Conservation (phyloP, 2,329 filamentous ascomycete genomes). For the Orbilia javanica region DNA sequence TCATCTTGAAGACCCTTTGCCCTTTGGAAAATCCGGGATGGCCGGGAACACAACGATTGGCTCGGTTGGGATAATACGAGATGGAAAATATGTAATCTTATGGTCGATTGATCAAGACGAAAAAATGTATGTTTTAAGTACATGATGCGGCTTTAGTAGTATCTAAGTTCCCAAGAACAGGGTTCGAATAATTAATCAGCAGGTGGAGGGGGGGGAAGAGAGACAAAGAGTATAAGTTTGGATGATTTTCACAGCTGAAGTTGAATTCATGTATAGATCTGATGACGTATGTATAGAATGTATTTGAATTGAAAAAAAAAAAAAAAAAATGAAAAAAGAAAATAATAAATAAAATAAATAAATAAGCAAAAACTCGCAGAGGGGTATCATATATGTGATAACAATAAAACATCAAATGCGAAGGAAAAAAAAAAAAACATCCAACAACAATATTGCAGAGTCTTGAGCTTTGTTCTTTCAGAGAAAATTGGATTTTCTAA, state of each 20-base stretch:
- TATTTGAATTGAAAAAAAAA: constrained; percentile 19
- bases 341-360: constrained; percentile 6
- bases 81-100: background rate
- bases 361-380: constrained; percentile 46
- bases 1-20: background rate
- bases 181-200: constrained; percentile 5
- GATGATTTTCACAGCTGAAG: constrained; percentile 38
- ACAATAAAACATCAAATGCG: constrained; percentile 6
- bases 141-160: background rate
- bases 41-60: background rate
- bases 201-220: background rate
- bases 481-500: constrained; percentile 40
- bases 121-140: constrained; percentile 5
- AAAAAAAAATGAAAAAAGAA: constrained; percentile 4
- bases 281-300: constrained; percentile 16
- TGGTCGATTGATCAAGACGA: background rate
- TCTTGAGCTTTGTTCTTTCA: constrained; percentile 21
- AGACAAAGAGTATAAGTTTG: constrained; percentile 13
- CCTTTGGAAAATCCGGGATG: background rate
- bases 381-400: constrained; percentile 58
- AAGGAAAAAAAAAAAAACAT: constrained; percentile 20
- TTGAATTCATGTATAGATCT: constrained; percentile 43
- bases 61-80: background rate
- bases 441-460: constrained; percentile 22
- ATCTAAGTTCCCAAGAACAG: constrained; percentile 14